These are phyloP conservation scores for Neonothopanus nambi DNA, from an alignment of 1,284 basidiomycete species.

Conservation along the genomic window DNA sequence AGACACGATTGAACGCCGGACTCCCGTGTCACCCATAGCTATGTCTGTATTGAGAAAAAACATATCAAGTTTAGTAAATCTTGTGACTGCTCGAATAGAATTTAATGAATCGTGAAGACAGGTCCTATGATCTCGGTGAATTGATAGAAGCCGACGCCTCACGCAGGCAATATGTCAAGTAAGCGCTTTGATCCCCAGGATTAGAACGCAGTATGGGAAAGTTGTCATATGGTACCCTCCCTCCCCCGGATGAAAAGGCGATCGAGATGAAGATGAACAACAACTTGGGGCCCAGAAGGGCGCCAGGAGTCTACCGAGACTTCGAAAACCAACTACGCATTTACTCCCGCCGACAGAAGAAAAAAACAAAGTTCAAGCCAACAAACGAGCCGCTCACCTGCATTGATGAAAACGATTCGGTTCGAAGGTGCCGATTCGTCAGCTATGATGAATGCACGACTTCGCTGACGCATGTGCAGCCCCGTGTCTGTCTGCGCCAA, in stretches of 20 bases:
- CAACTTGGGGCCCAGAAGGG: too few relatives aligned
- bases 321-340: too few relatives aligned
- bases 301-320: neutral
- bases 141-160: neutral
- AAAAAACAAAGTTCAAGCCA: too few relatives aligned
- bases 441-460: slow-evolving; percentile 77
- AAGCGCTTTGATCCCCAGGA: neutral
- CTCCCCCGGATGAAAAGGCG: neutral
- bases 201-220: neutral
- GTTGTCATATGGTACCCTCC: too few relatives aligned
- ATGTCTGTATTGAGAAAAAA: slow-evolving; percentile 48
- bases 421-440: slow-evolving; percentile 54
- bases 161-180: neutral
- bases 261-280: too few relatives aligned
- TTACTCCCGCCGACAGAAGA: neutral
- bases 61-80: too few relatives aligned
- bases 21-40: slow-evolving; percentile 78
- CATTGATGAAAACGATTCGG: slow-evolving; percentile 75
- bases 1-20: slow-evolving; percentile 69
- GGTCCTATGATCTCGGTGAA: slow-evolving; percentile 1
- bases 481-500: slow-evolving; percentile 73
- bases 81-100: neutral
- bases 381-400: slow-evolving; percentile 41
- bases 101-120: neutral
- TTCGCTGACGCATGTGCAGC: slow-evolving; percentile 78